Percentiles rank a stretch among this genome's conserved stretches.
These are phyloP conservation scores for Collybiopsis confluens DNA, from an alignment of 768 basidiomycete species.

Conservation along the genomic window DNA sequence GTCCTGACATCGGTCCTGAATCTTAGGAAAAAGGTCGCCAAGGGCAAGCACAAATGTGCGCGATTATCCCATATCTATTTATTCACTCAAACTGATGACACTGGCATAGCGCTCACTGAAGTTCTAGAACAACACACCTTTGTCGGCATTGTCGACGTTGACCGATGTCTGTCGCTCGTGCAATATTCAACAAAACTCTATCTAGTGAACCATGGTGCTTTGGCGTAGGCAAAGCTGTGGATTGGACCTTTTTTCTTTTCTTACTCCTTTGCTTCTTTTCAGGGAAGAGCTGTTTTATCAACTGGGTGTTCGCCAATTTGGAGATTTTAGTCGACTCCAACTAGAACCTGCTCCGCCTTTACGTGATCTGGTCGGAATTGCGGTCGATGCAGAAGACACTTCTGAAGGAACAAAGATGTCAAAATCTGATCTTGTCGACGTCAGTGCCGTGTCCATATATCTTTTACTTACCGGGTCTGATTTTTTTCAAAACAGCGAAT, in stretches of 20 bases:
- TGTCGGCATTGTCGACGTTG: slow-evolving; percentile 83
- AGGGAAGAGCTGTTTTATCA: slow-evolving; percentile 97
- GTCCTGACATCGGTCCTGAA: slow-evolving; percentile 68
- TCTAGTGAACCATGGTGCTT: slow-evolving; percentile 77
- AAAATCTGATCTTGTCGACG: slow-evolving; percentile 67
- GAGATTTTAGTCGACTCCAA: slow-evolving; percentile 69
- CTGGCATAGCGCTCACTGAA: slow-evolving; percentile 64
- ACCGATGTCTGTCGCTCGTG: slow-evolving; percentile 71
- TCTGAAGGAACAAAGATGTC: slow-evolving; percentile 45
- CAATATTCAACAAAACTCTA: slow-evolving; percentile 89
- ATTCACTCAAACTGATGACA: not conserved
- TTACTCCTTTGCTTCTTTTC: not conserved
- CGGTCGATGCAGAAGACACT: slow-evolving; percentile 66
- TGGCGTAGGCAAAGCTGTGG: slow-evolving; percentile 80
- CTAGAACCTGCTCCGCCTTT: slow-evolving; percentile 81
- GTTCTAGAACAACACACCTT: slow-evolving; percentile 86
- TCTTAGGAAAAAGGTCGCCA: slow-evolving; percentile 55
- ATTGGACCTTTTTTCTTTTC: not conserved
- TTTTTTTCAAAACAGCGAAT: slow-evolving; percentile 47
- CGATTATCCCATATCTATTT: slow-evolving; percentile 1
- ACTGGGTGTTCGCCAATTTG: slow-evolving; percentile 87
- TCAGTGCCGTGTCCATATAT: slow-evolving; percentile 26
- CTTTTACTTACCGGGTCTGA: not conserved
- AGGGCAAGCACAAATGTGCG: slow-evolving; percentile 69
- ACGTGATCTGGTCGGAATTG: slow-evolving; percentile 67